Base-by-base conservation (phyloP, 1,284 basidiomycete species). In the Leccinum angustisporum region DNA sequence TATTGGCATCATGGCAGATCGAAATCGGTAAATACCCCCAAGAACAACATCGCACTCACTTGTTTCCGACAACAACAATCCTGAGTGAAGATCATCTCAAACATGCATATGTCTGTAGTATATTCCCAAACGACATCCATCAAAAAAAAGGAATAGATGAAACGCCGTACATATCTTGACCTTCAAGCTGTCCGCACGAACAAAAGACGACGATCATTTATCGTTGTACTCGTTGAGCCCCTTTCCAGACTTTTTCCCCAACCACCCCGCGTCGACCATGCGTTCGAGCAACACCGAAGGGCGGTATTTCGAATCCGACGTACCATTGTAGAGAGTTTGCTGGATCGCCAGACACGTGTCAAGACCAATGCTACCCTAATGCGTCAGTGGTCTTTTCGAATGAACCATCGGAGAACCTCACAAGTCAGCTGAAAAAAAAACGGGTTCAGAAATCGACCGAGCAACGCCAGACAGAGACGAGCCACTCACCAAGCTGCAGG, bases 201-300 rank as follows among this genome's bases (percentile, higher is more conserved):
- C 25, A 18, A 16, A 46, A 5, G 21, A 54, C 30, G 6, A 13
- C 40, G 2, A 11, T 66, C 53, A 68, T 48, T 57, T 10, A 9
- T 73, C 65, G 0, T 63, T 61, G 63, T 92, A 90, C 63, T 94
- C 91, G 71, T 96, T 97, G 77, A 97, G 95, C 30, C 93, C 93
- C 74, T 89, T 92, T 3, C 92, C 91, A 63, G 84, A 91, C 81
- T 96, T 98, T 80, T 85, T 91, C n/a, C 96, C 96, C 61, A 90
- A 83, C 93, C 94, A 98, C 46, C 92, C 91, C 16, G 96, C 97
- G 73, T 98, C 94, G 9, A 98, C 96, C 96, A 98, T 98, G 38
- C 94, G 83, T 67, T 95, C 91, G 10, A 98, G 83, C 27, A 98
- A 81, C 25, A 96, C 84, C 58, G 91, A 90, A 0, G 96, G 95